Base-by-base conservation (phyloP, 352 stramenopile species). In the Globisporangium ultimum region DNA sequence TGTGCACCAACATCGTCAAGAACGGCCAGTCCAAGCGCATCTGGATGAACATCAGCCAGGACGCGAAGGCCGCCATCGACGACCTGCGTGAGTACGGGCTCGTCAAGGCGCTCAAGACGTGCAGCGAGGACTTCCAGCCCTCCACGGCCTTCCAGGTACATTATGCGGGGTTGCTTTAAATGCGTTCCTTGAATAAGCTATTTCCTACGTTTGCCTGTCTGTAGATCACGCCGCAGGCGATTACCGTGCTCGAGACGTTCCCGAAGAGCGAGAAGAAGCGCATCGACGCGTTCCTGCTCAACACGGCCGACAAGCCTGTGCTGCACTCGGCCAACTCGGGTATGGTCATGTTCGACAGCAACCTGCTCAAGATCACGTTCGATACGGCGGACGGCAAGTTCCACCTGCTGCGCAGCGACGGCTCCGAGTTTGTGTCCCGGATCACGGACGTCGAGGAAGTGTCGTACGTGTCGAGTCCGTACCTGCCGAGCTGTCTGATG, bases 361-460 rank as follows among this genome's bases (percentile, higher is more conserved):
- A 82, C 2, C 88, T 97, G 42, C 74, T 97, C 50, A 94, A 98
- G 61, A 91, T 99, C 60, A 88, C 97, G 38, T 93, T 91, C 45
- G 85, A 97, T 54, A 74, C 81, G 3, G 89, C 88, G 43, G 89
- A 96, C 52, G 92, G 89, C 17, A 76, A 95, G 56, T 91, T 93
- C 52, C 94, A 93, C 36, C 96, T 96, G 64, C 67, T 97, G 34
- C 71, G 89, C 38, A 81, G 74, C 22, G 75, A 89, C 32, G 82
- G 86, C 2, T 96, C 76, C 47, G 89, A 95, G 10, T 97, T 96
- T 47, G 74, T 97, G 41, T 98, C 92, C 15, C 91, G 82, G 1
- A 95, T 98, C 36, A 99, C 96, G 14, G 93, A 98, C 42, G 97
- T 94, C 18, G 97, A 99, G 67, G 92, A 98, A 56, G 94, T 99